These are phyloP conservation scores for Botryococcus braunii DNA, from an alignment of 163 green algal species.

Conservation along the genomic window DNA sequence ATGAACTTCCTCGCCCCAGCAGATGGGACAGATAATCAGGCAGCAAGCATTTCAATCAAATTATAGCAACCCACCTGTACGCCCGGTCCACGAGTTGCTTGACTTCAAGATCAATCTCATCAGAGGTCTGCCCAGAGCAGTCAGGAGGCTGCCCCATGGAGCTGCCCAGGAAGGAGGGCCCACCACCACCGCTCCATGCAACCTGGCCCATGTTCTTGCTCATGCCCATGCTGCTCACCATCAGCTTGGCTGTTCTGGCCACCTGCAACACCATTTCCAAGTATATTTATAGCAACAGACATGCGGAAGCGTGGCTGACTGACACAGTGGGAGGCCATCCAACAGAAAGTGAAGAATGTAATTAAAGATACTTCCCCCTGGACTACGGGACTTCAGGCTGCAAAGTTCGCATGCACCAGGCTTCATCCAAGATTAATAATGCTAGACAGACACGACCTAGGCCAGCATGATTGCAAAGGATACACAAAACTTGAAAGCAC, in stretches of 20 bases:
- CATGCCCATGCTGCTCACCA: slow-evolving; percentile 96
- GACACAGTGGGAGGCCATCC: too few species aligned
- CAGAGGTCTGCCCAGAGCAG: slow-evolving; percentile 72
- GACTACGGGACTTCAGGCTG: too few species aligned
- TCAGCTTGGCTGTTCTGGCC: slow-evolving; percentile 84
- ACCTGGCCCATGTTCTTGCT: slow-evolving; percentile 92
- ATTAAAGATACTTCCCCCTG: too few species aligned
- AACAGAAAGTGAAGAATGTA: too few species aligned
- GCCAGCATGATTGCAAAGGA: too few species aligned
- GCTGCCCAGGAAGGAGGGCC: slow-evolving; percentile 79
- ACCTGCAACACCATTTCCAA: slow-evolving; percentile 63
- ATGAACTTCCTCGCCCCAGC: background rate
- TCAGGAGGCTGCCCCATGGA: slow-evolving; percentile 70
- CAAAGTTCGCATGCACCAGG: too few species aligned
- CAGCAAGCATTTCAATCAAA: background rate
- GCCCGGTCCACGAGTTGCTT: slow-evolving; percentile 87
- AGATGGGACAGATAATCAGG: background rate
- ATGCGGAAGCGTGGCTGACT: too few species aligned
- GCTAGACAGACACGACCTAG: too few species aligned
- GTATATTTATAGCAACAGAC: too few species aligned
- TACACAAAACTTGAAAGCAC: too few species aligned
- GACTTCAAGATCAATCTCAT: slow-evolving; percentile 91
- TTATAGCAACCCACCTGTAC: slow-evolving; percentile 52
- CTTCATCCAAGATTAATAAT: too few species aligned
- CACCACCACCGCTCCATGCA: slow-evolving; percentile 59